Conservation (phyloP, 495 filamentous ascomycete species). For the Cladorrhinum samala region DNA sequence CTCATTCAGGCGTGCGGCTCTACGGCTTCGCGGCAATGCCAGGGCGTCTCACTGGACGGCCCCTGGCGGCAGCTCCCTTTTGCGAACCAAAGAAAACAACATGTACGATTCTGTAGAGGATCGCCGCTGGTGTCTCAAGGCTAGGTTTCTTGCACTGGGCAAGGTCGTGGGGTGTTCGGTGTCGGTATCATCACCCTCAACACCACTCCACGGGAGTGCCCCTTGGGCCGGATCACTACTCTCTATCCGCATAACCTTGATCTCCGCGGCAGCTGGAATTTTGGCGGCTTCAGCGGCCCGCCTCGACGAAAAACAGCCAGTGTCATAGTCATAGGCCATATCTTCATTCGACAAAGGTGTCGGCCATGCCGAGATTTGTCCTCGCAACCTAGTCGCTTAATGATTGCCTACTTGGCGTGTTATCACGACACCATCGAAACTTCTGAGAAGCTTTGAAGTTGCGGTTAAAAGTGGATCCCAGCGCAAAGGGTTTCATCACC, state of each 20-base stretch:
- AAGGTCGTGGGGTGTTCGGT: no score
- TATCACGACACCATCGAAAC: neutral
- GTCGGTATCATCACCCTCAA: no score
- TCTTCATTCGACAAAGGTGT: neutral
- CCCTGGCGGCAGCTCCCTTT: neutral
- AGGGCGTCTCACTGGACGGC: neutral
- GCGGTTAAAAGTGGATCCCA: slow-evolving; percentile 7
- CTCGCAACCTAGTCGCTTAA: neutral
- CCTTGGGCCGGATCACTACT: neutral
- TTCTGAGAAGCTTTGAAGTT: neutral
- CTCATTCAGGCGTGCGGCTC: neutral
- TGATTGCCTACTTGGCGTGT: neutral
- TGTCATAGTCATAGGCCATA: neutral
- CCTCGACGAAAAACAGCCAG: neutral
- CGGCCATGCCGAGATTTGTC: slow-evolving; percentile 5
- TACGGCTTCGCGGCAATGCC: neutral
- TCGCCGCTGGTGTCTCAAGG: no score
- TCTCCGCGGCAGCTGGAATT: neutral
- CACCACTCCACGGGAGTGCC: no score
- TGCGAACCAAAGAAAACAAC: neutral
- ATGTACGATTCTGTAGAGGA: no score
- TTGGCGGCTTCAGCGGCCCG: neutral
- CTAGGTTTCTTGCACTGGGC: no score
- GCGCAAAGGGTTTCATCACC: neutral
- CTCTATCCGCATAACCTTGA: neutral